phyloP scores from a whole-genome alignment of 169 alveolate genomes.

The Besnoitia besnoiti region DNA sequence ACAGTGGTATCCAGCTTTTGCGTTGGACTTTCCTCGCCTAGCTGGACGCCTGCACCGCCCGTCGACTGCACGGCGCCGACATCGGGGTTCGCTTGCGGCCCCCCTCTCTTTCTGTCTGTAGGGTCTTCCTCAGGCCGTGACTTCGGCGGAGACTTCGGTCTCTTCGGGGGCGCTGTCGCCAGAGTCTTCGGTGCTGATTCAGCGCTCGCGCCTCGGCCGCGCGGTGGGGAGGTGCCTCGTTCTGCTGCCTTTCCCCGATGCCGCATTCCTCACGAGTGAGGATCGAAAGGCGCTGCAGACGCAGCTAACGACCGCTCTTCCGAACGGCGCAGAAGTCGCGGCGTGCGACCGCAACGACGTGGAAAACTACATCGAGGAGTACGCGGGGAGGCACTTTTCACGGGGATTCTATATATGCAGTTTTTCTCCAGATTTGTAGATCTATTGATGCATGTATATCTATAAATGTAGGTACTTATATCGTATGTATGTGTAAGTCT shows the following conservation, averaged over 20 bases:
- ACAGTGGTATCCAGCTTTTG: too few species aligned
- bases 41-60: too few species aligned
- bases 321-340: background rate
- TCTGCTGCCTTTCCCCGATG: background rate
- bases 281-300: background rate
- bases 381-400: background rate
- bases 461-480: too few species aligned
- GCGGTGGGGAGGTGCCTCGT: background rate
- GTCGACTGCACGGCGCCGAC: too few species aligned
- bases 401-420: background rate
- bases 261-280: background rate
- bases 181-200: background rate
- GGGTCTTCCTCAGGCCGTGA: too few species aligned
- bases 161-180: too few species aligned
- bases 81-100: too few species aligned
- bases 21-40: too few species aligned
- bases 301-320: background rate
- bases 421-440: background rate
- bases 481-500: too few species aligned
- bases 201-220: background rate
- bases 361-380: background rate
- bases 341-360: slow-evolving; percentile 24
- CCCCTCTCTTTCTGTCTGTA: too few species aligned
- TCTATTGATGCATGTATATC: background rate
- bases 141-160: too few species aligned